phyloP scores from a whole-genome alignment of 2,329 filamentous ascomycete species.

The Penicillium carneum region DNA sequence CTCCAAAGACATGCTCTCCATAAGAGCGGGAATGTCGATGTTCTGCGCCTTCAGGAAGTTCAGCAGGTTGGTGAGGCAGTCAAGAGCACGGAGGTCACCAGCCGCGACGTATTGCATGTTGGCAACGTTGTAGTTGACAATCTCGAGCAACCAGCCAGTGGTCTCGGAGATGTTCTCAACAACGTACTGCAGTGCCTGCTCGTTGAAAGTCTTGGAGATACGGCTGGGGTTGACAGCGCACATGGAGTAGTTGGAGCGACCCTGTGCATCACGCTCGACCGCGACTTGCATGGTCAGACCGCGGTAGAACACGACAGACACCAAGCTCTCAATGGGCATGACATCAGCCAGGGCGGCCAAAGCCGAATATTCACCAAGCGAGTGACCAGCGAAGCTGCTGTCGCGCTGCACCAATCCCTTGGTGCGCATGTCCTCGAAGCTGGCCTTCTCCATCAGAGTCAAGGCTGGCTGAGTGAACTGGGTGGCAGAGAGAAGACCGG shows the following conservation, averaged over 20 bases:
- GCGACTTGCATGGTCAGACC: slow-evolving; percentile 47
- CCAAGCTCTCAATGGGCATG: slow-evolving; percentile 98
- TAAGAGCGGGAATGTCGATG: slow-evolving; percentile 93
- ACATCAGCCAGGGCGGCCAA: slow-evolving; percentile 95
- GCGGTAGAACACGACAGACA: slow-evolving; percentile 98
- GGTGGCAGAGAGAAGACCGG: slow-evolving; percentile 91
- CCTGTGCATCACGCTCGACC: slow-evolving; percentile 20
- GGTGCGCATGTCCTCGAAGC: slow-evolving; percentile 97
- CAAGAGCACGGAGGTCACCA: slow-evolving; percentile 70
- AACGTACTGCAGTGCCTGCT: slow-evolving; percentile 94
- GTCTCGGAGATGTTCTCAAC: slow-evolving; percentile 93
- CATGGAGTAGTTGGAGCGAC: slow-evolving; percentile 68
- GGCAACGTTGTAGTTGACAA: slow-evolving; percentile 90
- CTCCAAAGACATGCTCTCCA: slow-evolving; percentile 83
- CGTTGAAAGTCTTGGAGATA: slow-evolving; percentile 98
- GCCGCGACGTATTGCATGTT: slow-evolving; percentile 75
- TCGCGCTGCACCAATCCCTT: slow-evolving; percentile 95
- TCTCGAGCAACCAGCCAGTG: slow-evolving; percentile 94
- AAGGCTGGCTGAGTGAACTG: slow-evolving; percentile 98
- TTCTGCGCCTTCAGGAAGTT: slow-evolving; percentile 97
- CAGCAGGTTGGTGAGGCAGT: slow-evolving; percentile 76
- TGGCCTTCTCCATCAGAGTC: slow-evolving; percentile 99
- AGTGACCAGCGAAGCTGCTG: slow-evolving; percentile 97
- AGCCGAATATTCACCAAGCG: slow-evolving; percentile 96
- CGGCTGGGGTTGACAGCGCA: slow-evolving; percentile 98